phyloP scores from a whole-genome alignment of 257 asterid species.

The Fraxinus cuspidata region DNA sequence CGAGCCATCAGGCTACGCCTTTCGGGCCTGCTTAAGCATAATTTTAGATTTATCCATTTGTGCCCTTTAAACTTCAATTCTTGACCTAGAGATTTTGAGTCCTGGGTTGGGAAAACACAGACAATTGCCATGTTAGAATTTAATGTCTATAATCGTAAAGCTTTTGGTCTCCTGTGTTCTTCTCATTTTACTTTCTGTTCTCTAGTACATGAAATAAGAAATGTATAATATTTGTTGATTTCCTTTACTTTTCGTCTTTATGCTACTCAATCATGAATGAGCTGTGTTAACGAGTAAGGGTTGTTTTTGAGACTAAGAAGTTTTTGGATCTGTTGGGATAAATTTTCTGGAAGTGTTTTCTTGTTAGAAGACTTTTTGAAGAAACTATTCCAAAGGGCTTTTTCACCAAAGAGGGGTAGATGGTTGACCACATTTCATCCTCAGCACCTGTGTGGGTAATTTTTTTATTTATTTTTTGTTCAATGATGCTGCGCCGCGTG shows the following conservation, averaged over 20 bases:
- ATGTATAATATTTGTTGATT: constrained; percentile 8
- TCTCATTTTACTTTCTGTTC: not conserved
- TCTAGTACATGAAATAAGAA: constrained; percentile 27
- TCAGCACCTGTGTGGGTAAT: no score
- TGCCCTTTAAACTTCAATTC: not conserved
- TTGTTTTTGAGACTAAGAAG: no score
- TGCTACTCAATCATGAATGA: no score
- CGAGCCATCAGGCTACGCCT: not conserved
- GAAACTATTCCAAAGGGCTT: no score
- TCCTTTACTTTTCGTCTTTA: not conserved
- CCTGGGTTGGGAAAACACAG: constrained; percentile 1
- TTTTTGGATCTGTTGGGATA: no score
- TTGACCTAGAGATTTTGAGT: constrained; percentile 16
- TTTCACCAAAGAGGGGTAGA: no score
- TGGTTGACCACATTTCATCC: no score
- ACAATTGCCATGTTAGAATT: constrained; percentile 12
- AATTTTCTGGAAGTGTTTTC: no score
- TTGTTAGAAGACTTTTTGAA: no score
- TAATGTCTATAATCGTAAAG: constrained; percentile 26
- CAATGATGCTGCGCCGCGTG: no score
- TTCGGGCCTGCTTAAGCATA: constrained; percentile 24
- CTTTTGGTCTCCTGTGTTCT: constrained; percentile 3
- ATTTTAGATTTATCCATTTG: constrained; percentile 1
- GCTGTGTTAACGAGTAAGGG: no score
- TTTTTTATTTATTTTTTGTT: no score